These are phyloP conservation scores for Heterobasidion occidentale DNA, from an alignment of 1,284 basidiomycete species.

Conservation along the genomic window DNA sequence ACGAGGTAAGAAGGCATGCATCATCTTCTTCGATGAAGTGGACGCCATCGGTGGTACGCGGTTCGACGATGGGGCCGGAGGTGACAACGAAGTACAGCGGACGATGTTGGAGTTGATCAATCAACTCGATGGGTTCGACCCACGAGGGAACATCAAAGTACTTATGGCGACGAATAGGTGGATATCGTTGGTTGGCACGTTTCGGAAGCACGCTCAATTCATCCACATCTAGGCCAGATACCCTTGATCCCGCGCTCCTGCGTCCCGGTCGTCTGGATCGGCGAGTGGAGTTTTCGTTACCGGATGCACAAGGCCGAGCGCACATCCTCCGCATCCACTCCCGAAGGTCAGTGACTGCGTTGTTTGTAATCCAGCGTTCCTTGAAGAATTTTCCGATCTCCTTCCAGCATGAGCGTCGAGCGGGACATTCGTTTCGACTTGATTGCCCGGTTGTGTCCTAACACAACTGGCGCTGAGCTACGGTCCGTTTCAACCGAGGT, in stretches of 20 bases:
- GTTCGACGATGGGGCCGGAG: slow-evolving; percentile 98
- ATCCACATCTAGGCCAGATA: slow-evolving; percentile 73
- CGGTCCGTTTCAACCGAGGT: slow-evolving; percentile 96
- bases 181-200: background rate
- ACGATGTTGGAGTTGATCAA: slow-evolving; percentile 99
- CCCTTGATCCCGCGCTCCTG: slow-evolving; percentile 93
- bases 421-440: slow-evolving; percentile 97
- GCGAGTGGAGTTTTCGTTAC: slow-evolving; percentile 92
- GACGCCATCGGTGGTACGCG: slow-evolving; percentile 98
- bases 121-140: slow-evolving; percentile 98
- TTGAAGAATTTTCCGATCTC: slow-evolving; percentile 6
- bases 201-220: background rate
- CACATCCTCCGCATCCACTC: slow-evolving; percentile 98
- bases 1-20: slow-evolving; percentile 97
- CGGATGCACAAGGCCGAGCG: slow-evolving; percentile 93
- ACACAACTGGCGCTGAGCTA: slow-evolving; percentile 96
- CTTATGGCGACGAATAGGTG: slow-evolving; percentile 98
- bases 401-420: slow-evolving; percentile 89
- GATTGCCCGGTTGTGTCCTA: slow-evolving; percentile 94
- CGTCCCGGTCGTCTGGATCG: slow-evolving; percentile 96
- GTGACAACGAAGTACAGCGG: slow-evolving; percentile 98
- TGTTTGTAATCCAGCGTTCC: background rate
- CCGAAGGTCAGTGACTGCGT: slow-evolving; percentile 56
- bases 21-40: slow-evolving; percentile 99
- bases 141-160: slow-evolving; percentile 98